Percentiles rank a stretch among this genome's conserved stretches.
Evolutionary conservation across 192 early-diverging fungal genomes (phyloP).

Genomic region (Cetraspora pellucida): DNA sequence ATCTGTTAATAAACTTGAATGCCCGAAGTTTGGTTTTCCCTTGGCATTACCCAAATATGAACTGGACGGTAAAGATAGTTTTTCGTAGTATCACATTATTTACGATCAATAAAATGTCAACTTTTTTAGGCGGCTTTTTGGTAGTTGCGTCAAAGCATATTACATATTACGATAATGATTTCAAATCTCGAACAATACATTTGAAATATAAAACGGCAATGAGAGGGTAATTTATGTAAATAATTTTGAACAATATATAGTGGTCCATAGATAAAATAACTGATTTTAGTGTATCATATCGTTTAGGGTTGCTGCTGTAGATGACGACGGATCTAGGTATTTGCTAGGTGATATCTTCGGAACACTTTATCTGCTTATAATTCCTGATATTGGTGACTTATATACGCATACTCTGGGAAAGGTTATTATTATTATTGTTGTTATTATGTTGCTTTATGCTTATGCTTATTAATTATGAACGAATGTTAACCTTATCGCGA

Average conservation of each 20-base stretch:
- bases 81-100: not conserved
- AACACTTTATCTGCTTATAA: slow-evolving; percentile 59
- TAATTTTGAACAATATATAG: too few relatives aligned
- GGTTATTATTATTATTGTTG: slow-evolving; percentile 40
- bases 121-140: slow-evolving; percentile 52
- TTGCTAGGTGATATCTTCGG: slow-evolving; percentile 74
- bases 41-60: too few relatives aligned
- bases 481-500: not conserved
- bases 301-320: slow-evolving; percentile 45
- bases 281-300: not conserved
- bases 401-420: slow-evolving; percentile 54
- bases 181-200: slow-evolving; percentile 33
- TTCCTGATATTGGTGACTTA: slow-evolving; percentile 40
- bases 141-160: slow-evolving; percentile 61
- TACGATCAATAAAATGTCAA: not conserved
- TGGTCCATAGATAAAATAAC: too few relatives aligned
- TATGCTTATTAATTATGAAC: not conserved
- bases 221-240: not conserved
- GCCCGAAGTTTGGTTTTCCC: too few relatives aligned
- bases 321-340: slow-evolving; percentile 55
- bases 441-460: not conserved
- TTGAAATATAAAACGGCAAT: not conserved
- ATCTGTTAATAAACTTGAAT: too few relatives aligned
- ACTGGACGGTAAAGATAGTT: not conserved
- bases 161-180: slow-evolving; percentile 48